Percentiles rank a stretch among this genome's conserved stretches.
phyloP scores from a whole-genome alignment of 495 filamentous ascomycete genomes.

The Copromyces sp. region DNA sequence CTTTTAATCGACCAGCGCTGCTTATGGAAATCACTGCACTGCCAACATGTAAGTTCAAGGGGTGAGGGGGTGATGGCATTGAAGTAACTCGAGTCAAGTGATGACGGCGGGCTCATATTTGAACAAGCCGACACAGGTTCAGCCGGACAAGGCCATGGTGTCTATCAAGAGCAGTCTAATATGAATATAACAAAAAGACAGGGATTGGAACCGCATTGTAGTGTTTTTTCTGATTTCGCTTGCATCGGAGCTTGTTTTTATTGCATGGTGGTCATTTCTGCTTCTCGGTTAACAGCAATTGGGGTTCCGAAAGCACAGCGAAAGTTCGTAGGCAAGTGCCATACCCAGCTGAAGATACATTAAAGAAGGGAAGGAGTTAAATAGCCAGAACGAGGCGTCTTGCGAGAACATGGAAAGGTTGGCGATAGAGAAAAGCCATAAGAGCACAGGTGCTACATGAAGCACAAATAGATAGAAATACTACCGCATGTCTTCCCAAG shows the following conservation, averaged over 20 bases:
- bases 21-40: not conserved
- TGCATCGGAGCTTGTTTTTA: not conserved
- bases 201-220: not conserved
- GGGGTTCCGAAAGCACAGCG: not conserved
- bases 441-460: not conserved
- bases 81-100: not conserved
- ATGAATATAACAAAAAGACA: not conserved
- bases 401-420: not conserved
- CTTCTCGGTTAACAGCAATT: not conserved
- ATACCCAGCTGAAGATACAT: not conserved
- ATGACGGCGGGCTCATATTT: not conserved
- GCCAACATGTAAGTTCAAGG: not conserved
- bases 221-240: not conserved
- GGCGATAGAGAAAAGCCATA: not conserved
- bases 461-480: not conserved
- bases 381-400: not conserved
- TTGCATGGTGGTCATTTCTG: not conserved
- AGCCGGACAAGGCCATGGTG: not conserved
- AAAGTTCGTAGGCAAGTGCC: not conserved
- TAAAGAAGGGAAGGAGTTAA: not conserved
- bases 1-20: not conserved
- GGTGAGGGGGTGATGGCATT: not conserved
- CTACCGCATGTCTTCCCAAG: not conserved
- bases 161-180: not conserved
- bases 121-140: not conserved